These are phyloP conservation scores for Solanum rostratum DNA, from an alignment of 257 asterid genomes.

Conservation along the genomic window DNA sequence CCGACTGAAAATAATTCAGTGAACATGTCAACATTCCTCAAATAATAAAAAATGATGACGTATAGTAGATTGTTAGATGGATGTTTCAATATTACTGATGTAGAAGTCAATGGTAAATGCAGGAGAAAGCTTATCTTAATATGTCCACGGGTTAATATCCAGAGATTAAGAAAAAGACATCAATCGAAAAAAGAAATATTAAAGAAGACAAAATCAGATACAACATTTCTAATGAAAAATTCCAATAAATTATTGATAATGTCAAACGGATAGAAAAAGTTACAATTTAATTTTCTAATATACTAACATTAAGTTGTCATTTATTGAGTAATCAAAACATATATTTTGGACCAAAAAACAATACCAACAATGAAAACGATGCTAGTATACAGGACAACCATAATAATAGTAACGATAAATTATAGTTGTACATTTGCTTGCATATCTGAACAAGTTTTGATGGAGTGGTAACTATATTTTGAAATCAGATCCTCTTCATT, in stretches of 20 bases:
- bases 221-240: not conserved
- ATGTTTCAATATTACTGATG: not conserved
- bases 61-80: not conserved
- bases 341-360: not conserved
- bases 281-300: not conserved
- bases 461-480: not conserved
- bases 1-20: conserved; percentile 45
- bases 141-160: not conserved
- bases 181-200: not conserved
- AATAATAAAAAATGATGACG: not conserved
- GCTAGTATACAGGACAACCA: not conserved
- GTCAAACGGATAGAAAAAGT: not conserved
- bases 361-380: not conserved
- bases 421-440: not conserved
- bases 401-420: not conserved
- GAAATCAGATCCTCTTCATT: not conserved
- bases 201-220: not conserved
- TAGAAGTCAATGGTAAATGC: not conserved
- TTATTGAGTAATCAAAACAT: not conserved
- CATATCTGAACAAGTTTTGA: not conserved
- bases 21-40: conserved; percentile 5
- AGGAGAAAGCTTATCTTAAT: not conserved
- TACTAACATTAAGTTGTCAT: not conserved
- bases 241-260: not conserved
- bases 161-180: not conserved